A percentile compares a stretch with the other conserved stretches of the same genome.
These are phyloP conservation scores for Fusarium redolens DNA, from an alignment of 2,329 filamentous ascomycete species.

Conservation along the genomic window DNA sequence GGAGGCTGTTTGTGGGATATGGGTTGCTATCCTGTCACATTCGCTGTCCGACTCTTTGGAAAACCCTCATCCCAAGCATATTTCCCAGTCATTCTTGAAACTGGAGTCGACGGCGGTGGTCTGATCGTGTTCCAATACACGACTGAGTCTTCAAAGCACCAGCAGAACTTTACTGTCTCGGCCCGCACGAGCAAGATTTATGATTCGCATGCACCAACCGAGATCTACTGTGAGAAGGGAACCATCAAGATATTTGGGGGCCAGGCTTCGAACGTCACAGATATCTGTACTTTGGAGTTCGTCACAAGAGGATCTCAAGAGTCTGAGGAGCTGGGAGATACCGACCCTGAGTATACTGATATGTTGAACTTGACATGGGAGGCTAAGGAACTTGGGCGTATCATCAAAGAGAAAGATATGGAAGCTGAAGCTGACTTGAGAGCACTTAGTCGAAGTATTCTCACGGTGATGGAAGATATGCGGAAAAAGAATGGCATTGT, in stretches of 20 bases:
- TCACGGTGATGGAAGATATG: constrained; percentile 31
- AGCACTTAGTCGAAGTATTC: constrained; percentile 14
- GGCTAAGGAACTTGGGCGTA: constrained; percentile 28
- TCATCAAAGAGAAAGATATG: constrained; percentile 19
- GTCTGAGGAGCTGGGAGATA: constrained; percentile 23
- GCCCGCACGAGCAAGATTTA: constrained; percentile 32
- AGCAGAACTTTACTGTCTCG: constrained; percentile 21
- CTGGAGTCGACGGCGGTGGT: constrained; percentile 26
- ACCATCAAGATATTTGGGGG: constrained; percentile 26
- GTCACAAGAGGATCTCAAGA: constrained; percentile 21
- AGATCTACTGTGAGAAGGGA: constrained; percentile 37
- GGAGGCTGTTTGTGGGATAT: constrained; percentile 36
- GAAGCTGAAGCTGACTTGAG: constrained; percentile 20
- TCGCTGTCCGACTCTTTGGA: constrained; percentile 27
- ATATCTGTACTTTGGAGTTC: constrained; percentile 25
- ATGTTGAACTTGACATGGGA: constrained; percentile 38
- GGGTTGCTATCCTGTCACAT: constrained; percentile 37
- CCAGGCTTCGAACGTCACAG: constrained; percentile 27
- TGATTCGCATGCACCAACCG: constrained; percentile 26
- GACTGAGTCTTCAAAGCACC: constrained; percentile 16
- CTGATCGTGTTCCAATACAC: constrained; percentile 26
- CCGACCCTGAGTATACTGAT: constrained; percentile 8
- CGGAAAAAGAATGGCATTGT: constrained; percentile 20
- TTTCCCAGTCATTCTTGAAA: constrained; percentile 10
- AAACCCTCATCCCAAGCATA: constrained; percentile 22